Evolutionary conservation across 2,329 filamentous ascomycete species (phyloP), one percentile per base, ranked within the genome.

Genomic region (Phyllosticta citrichinensis): DNA sequence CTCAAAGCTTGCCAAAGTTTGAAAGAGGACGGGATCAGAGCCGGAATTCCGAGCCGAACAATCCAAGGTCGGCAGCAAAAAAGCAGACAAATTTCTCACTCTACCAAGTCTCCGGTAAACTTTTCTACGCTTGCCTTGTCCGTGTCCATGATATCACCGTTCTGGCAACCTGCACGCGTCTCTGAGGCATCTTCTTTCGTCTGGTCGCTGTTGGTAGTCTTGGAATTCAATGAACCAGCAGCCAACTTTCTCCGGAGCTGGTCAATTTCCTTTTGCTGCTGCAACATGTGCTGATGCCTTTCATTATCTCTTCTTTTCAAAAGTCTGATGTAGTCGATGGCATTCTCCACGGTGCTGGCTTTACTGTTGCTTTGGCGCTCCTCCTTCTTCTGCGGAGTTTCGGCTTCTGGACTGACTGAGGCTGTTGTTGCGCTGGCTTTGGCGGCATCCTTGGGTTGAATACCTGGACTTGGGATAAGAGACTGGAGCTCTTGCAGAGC

Each of bases 281-380:
- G 80, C 24, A 81, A 81, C 14, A 91, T 83, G 66, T 84, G 78
- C 63, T 76, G 78, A 57, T 85, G 86, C 22, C 86, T 85, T 35
- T 84, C 82, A 2, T 80, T 82, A 17, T 91, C 77, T 70, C 95
- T 88, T 67, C 83, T 78, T 74, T 95, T 86, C 63, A 99, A 75
- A 63, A 86, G 82, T 74, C 90, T 93, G 76, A 99, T 97, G 71
- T 97, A 97, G 62, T 92, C 87, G 68, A 97, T 97, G 1, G 94
- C 94, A 75, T 89, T 87, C 75, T 99, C 94, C n/a, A 99, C 94
- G 0, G 95, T 97, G 66, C 89, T 96, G 1, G 94, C 94, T 73
- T 97, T 99, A 75, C 91, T 97, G 68, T 87, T 91, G 33, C 88
- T 85, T 58, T 84, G 81, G 22, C 51, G 33, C 11, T 75, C 77